Conservation (phyloP, 768 basidiomycete species). For the Gloeopeniophorella convolvens region DNA sequence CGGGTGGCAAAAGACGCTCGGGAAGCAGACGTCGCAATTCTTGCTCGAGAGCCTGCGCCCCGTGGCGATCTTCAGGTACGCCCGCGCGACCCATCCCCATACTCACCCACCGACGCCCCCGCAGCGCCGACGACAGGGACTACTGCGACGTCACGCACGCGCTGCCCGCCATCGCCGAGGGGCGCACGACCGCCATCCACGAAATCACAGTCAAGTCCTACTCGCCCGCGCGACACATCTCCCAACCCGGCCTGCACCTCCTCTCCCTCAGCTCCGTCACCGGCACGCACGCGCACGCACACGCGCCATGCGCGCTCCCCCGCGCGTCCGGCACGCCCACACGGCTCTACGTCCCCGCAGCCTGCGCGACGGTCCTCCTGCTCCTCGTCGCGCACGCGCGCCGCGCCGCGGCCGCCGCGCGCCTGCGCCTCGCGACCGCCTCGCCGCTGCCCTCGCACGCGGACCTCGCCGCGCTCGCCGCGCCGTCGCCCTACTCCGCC, state of each 20-base stretch:
- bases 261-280: conserved; percentile 53
- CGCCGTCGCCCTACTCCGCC: conserved; percentile 19
- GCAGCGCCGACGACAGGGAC: conserved; percentile 86
- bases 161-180: conserved; percentile 23
- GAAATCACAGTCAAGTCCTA: conserved; percentile 90
- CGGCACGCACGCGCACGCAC: conserved; percentile 42
- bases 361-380: conserved; percentile 45
- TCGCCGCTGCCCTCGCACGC: conserved; percentile 12
- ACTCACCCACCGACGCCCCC: neutral
- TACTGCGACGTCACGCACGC: conserved; percentile 74
- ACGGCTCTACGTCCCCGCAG: conserved; percentile 56
- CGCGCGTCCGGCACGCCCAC: conserved; percentile 57
- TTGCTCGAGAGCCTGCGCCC: conserved; percentile 65
- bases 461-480: neutral
- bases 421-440: conserved; percentile 16
- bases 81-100: neutral
- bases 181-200: too few relatives aligned
- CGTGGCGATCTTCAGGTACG: conserved; percentile 62
- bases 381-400: conserved; percentile 41
- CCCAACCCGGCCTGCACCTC: conserved; percentile 78
- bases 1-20: conserved; percentile 79
- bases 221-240: conserved; percentile 66
- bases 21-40: conserved; percentile 71
- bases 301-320: conserved; percentile 75
- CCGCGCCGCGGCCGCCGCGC: conserved; percentile 12